These are phyloP conservation scores for Metschnikowia baotianmanensis DNA, from an alignment of 805 yeast species.

Conservation along the genomic window DNA sequence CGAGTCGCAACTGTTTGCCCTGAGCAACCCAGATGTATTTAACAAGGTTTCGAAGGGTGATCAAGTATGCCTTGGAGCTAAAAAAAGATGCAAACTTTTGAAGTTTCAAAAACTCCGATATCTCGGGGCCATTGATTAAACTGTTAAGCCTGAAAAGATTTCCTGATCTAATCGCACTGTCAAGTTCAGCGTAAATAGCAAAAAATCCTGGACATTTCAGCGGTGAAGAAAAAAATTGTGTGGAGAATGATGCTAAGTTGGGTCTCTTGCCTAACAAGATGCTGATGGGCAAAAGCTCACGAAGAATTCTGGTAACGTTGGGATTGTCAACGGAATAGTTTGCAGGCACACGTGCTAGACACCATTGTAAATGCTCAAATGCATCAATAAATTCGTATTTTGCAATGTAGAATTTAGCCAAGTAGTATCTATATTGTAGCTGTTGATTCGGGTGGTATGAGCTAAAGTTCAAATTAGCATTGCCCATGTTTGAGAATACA, in stretches of 20 bases:
- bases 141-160: slow-evolving; percentile 35
- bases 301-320: slow-evolving; percentile 44
- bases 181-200: slow-evolving; percentile 36
- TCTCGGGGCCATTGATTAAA: slow-evolving; percentile 20
- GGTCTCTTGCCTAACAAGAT: slow-evolving; percentile 57
- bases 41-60: slow-evolving; percentile 46
- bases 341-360: slow-evolving; percentile 41
- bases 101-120: slow-evolving; percentile 36
- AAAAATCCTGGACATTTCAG: slow-evolving; percentile 23
- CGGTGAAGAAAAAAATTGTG: slow-evolving; percentile 17
- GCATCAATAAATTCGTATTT: slow-evolving; percentile 50
- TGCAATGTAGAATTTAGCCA: slow-evolving; percentile 53
- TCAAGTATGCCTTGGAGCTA: slow-evolving; percentile 42
- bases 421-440: slow-evolving; percentile 50
- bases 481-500: slow-evolving; percentile 59
- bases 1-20: slow-evolving; percentile 26
- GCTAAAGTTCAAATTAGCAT: slow-evolving; percentile 42
- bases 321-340: slow-evolving; percentile 21
- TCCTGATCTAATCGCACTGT: slow-evolving; percentile 41
- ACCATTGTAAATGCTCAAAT: slow-evolving; percentile 53
- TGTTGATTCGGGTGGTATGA: slow-evolving; percentile 45
- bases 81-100: slow-evolving; percentile 42
- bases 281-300: slow-evolving; percentile 50
- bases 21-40: slow-evolving; percentile 30
- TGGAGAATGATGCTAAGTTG: slow-evolving; percentile 18